Percentiles rank a stretch among this genome's conserved stretches.
Conservation (phyloP, 2,329 filamentous ascomycete genomes). For the Pseudohalonectria lignicola region DNA sequence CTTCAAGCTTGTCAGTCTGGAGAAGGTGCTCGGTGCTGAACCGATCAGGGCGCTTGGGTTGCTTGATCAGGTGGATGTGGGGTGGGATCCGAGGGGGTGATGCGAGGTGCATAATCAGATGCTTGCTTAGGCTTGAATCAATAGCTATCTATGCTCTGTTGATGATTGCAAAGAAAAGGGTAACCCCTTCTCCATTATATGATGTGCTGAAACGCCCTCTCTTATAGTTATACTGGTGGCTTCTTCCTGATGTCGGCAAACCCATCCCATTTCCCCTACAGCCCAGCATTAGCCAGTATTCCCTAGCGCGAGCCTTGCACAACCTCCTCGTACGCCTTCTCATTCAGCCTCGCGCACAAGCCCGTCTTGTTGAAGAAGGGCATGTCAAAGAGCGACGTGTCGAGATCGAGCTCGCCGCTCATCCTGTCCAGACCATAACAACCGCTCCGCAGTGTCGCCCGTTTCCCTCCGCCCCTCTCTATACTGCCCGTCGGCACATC, state of each 20-base stretch:
- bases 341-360: not conserved
- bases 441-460: not conserved
- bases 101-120: too few species aligned
- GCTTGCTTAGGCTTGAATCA: too few species aligned
- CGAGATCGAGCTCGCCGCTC: not conserved
- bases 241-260: too few species aligned
- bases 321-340: not conserved
- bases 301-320: too few species aligned
- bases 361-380: not conserved
- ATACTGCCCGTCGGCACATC: too few species aligned
- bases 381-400: not conserved
- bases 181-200: too few species aligned
- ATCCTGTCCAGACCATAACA: not conserved
- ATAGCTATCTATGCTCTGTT: too few species aligned
- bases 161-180: too few species aligned
- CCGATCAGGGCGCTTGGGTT: conserved; percentile 15
- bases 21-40: conserved; percentile 23
- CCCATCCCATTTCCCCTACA: too few species aligned
- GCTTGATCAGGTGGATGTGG: conserved; percentile 21
- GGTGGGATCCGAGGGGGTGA: conserved; percentile 27
- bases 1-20: conserved; percentile 36
- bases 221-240: too few species aligned
- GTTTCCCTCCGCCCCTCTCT: not conserved
- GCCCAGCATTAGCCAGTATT: too few species aligned
- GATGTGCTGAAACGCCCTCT: too few species aligned